phyloP scores from a whole-genome alignment of 495 filamentous ascomycete species.

The Penicillium crystallinum region DNA sequence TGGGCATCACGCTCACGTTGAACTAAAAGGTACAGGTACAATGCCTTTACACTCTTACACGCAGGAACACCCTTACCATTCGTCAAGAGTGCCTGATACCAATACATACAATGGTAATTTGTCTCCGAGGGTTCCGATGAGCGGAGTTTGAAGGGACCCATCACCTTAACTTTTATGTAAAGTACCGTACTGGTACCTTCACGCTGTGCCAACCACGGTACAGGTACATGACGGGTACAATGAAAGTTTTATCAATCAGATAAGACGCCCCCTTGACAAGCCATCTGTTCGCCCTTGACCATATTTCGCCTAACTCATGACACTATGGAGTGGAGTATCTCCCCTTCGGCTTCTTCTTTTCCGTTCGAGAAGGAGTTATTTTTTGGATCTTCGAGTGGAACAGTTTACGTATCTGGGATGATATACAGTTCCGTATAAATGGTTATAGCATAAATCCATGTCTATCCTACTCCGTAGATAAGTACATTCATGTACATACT shows the following conservation, averaged over 20 bases:
- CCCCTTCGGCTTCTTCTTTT: background rate
- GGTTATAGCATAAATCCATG: no score
- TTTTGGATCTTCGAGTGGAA: background rate
- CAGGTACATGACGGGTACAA: background rate
- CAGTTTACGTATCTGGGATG: background rate
- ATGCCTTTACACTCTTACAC: background rate
- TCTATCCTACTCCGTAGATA: no score
- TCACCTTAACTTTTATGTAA: background rate
- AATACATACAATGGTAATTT: background rate
- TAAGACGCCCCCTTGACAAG: constrained; percentile 12
- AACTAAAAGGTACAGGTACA: background rate
- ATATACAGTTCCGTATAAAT: background rate
- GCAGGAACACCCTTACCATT: background rate
- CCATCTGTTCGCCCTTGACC: background rate
- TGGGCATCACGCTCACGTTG: background rate
- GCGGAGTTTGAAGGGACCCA: constrained; percentile 15
- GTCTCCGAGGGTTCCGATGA: constrained; percentile 20
- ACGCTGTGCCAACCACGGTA: background rate
- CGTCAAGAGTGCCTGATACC: background rate
- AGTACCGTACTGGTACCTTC: background rate
- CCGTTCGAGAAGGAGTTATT: constrained; percentile 12
- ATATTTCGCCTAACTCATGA: background rate
- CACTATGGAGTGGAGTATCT: constrained; percentile 3
- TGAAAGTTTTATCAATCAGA: constrained; percentile 27
- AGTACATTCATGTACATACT: no score